Percentiles rank a stretch among this genome's conserved stretches.
Evolutionary conservation across 139 green algal species (phyloP).

Genomic region (Edaphochlamys debaryana): DNA sequence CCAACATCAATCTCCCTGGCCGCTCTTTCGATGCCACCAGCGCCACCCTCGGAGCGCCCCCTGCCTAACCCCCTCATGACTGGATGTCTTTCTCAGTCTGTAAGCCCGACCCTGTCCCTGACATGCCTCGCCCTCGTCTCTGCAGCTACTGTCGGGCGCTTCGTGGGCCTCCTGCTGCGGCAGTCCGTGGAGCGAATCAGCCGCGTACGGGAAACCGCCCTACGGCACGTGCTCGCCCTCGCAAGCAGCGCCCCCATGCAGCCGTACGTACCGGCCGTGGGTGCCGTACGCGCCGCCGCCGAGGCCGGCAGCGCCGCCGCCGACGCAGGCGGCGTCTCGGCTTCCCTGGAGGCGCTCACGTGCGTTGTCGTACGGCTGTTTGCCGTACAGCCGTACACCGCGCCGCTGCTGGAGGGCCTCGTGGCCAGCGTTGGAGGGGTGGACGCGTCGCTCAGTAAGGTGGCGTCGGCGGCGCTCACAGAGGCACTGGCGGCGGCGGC

Average conservation of each 20-base stretch:
- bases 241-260: too few species aligned
- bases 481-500: not conserved
- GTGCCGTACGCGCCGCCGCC: not conserved
- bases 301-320: not conserved
- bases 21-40: too few species aligned
- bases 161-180: constrained; percentile 67
- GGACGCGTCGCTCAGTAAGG: constrained; percentile 71
- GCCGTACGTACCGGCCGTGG: too few species aligned
- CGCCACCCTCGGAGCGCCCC: too few species aligned
- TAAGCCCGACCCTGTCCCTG: too few species aligned
- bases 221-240: constrained; percentile 42
- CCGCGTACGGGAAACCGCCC: constrained; percentile 69
- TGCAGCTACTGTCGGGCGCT: too few species aligned
- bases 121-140: too few species aligned
- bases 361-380: constrained; percentile 2
- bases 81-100: too few species aligned
- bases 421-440: constrained; percentile 84
- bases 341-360: constrained; percentile 1
- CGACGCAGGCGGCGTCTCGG: constrained; percentile 9
- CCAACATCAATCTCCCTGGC: too few species aligned
- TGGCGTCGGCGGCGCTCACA: constrained; percentile 58
- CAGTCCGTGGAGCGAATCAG: constrained; percentile 90
- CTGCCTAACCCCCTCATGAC: too few species aligned
- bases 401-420: constrained; percentile 76
- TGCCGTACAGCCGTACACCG: constrained; percentile 19